Base-by-base conservation (phyloP, 73 alveolate genomes). In the Paramecium caudatum region DNA sequence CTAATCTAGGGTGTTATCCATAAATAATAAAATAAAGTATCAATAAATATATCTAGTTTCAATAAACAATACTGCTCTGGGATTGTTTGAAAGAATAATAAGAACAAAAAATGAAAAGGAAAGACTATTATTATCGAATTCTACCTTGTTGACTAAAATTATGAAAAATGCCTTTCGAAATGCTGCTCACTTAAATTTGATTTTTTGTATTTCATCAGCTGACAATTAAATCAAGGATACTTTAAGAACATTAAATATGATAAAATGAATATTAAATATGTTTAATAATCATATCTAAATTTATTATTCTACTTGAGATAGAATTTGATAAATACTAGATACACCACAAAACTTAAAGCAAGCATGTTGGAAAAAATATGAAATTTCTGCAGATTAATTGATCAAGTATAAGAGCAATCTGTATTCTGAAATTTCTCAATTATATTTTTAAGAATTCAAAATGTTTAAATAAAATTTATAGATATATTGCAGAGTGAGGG, bases 401-500 rank as follows among this genome's bases (percentile, higher is more conserved):
- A n/a, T n/a, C n/a, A n/a, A n/a, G n/a, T n/a, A n/a, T n/a, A n/a
- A n/a, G n/a, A n/a, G n/a, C n/a, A n/a, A n/a, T n/a, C n/a, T n/a
- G n/a, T n/a, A n/a, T n/a, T n/a, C n/a, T n/a, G n/a, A n/a, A n/a
- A n/a, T n/a, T n/a, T n/a, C n/a, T n/a, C n/a, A n/a, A n/a, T n/a
- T n/a, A n/a, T n/a, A n/a, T n/a, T n/a, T n/a, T n/a, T n/a, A n/a
- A n/a, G n/a, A n/a, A n/a, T n/a, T n/a, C n/a, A n/a, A n/a, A n/a
- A n/a, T n/a, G n/a, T n/a, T n/a, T n/a, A n/a, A n/a, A n/a, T n/a
- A n/a, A n/a, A 55, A 55, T 55, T 55, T 55, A 55, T 27, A 55
- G 30, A 21, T 23, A 2, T 55, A 23, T 55, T 55, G 80, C 13
- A 55, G 80, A 55, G 80, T 55, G 30, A 55, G 23, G 23, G 80